Percentiles rank a stretch among this genome's conserved stretches.
These are phyloP conservation scores for Colletotrichum chrysophilum DNA, from an alignment of 2,329 filamentous ascomycete species.

Conservation along the genomic window DNA sequence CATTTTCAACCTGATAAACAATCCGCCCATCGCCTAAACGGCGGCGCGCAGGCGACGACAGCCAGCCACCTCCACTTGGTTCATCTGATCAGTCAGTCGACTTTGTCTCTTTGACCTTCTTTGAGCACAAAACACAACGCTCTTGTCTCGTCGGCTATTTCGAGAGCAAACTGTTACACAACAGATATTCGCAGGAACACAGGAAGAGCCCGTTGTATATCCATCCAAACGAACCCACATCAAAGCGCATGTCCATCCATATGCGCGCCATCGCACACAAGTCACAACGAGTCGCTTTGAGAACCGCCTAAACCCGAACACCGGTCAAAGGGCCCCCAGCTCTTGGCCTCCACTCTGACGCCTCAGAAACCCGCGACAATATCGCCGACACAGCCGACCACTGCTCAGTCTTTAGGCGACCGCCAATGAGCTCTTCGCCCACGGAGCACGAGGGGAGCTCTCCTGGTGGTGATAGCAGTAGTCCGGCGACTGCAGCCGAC, in stretches of 20 bases:
- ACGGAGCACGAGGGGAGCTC: neutral
- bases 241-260: neutral
- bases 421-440: conserved; percentile 9
- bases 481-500: neutral
- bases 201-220: neutral
- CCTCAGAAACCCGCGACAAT: neutral
- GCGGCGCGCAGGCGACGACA: neutral
- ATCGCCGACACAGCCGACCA: neutral
- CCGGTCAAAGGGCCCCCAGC: neutral
- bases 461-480: neutral
- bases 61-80: neutral
- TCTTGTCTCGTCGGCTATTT: neutral
- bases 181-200: neutral
- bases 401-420: neutral
- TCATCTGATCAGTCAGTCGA: conserved; percentile 1
- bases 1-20: neutral
- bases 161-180: neutral
- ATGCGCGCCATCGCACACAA: neutral
- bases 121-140: neutral
- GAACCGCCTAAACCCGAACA: neutral
- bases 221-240: neutral
- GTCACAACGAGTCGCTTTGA: neutral
- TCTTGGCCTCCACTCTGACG: neutral
- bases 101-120: neutral
- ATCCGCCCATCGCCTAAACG: neutral